Evolutionary conservation across 441 rosid species (phyloP).

Genomic region (Populus hybrid): DNA sequence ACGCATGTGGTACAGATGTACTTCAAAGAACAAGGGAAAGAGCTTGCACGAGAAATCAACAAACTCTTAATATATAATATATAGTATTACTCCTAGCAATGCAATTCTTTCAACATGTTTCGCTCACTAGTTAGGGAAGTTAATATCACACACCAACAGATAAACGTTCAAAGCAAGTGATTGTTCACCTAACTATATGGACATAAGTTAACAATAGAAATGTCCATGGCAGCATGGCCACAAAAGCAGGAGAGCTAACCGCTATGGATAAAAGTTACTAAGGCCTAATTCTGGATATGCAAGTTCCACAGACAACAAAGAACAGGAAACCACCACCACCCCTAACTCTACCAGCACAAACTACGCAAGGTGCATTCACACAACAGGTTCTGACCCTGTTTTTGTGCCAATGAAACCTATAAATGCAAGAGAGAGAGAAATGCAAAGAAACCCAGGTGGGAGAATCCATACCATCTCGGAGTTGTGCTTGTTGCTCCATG

Average conservation of each 20-base stretch:
- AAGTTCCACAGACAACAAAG: no score
- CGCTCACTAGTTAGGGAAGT: background rate
- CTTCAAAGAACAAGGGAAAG: background rate
- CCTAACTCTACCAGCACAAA: background rate
- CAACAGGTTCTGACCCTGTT: background rate
- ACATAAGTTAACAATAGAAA: background rate
- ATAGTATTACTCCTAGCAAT: background rate
- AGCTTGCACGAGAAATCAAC: background rate
- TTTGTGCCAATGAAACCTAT: background rate
- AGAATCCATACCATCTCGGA: constrained; percentile 42
- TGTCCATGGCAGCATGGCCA: background rate
- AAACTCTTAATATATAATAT: background rate
- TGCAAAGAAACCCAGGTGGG: background rate
- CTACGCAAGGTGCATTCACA: background rate
- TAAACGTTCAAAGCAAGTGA: background rate
- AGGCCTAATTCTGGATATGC: background rate
- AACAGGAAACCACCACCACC: no score
- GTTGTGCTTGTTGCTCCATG: constrained; percentile 95
- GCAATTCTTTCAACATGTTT: background rate
- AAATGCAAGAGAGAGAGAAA: background rate
- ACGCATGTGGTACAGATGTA: no score
- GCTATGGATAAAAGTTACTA: background rate
- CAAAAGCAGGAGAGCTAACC: background rate
- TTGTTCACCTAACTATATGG: background rate
- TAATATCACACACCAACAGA: background rate